Base-by-base conservation (phyloP, 148 eudicot species). In the Heliosperma pusillum region DNA sequence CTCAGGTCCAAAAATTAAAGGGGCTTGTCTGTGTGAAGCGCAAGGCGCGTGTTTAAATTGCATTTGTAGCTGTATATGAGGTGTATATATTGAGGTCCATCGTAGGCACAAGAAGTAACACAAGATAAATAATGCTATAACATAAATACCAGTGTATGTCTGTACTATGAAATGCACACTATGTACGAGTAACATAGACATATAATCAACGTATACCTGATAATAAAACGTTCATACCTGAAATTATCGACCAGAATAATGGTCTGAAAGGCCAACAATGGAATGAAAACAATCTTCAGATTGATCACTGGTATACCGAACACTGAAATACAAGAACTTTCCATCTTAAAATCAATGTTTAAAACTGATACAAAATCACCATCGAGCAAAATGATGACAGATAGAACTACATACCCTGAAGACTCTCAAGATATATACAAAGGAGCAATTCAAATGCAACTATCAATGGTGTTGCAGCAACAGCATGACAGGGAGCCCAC, bases 401-500 rank as follows among this genome's bases (percentile, higher is more conserved):
- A 63, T 30, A 2, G 62, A 42, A 63, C 24, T 57, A 76, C 60
- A 73, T 94, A 94, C 98, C 91, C 85, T 85, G 83, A 64, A 78
- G 64, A 77, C 91, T 90, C 86, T 93, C 91, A 66, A 94, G 97
- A 87, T 88, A 87, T 82, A 89, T 80, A 86, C 98, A 94, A 58
- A 94, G 89, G 71, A 91, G 98, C 74, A 91, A 88, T 82, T 94
- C 98, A 73, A 94, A 94, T 16, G 97, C 93, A 72, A 91, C 77
- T 78, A 94, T 84, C 87, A 94, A 88, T 70, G 98, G 98, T 58
- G 90, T 83, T 33, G 98, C 96, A 71, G 88, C 89, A 63, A 94
- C 80, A 71, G 97, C 90, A 88, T 94, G 98, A 77, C 98, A 94
- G 19, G 98, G 98, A 63, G 97, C 96, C 98, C 98, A 94, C 98